Conservation (phyloP, 345 rosid species). For the Boechera stricta region DNA sequence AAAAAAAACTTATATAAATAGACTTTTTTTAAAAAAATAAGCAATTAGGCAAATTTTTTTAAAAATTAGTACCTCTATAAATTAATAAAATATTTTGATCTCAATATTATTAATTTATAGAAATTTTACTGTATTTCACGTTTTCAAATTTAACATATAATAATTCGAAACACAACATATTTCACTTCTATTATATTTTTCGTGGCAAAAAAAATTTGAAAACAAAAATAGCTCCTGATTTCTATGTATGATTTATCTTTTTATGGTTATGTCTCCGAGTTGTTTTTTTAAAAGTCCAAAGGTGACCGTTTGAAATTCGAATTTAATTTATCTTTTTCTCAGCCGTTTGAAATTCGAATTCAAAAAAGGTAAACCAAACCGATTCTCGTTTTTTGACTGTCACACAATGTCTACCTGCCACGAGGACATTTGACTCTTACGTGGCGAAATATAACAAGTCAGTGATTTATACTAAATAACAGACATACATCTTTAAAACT, state of each 20-base stretch:
- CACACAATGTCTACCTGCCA: not conserved
- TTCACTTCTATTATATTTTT: not conserved
- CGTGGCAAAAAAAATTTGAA: not conserved
- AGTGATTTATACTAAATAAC: not conserved
- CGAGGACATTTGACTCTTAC: not conserved
- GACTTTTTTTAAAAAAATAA: too few relatives aligned
- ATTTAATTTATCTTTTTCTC: not conserved
- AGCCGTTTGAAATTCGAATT: conserved; percentile 47
- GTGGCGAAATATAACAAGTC: conserved; percentile 7
- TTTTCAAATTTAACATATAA: not conserved
- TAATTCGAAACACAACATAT: not conserved
- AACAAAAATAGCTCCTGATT: conserved; percentile 34
- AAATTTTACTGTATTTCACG: not conserved
- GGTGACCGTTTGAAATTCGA: conserved; percentile 51
- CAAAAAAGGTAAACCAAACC: conserved; percentile 9
- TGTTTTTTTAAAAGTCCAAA: conserved; percentile 11
- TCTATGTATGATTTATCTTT: conserved; percentile 17
- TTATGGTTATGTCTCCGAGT: not conserved
- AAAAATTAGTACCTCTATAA: too few relatives aligned
- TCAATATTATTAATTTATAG: too few relatives aligned
- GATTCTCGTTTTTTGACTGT: conserved; percentile 2
- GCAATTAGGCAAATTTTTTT: too few relatives aligned
- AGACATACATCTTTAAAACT: conserved; percentile 1
- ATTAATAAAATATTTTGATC: too few relatives aligned
- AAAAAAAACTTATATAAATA: too few relatives aligned